These are phyloP conservation scores for Borovskyia barvae DNA, from an alignment of 208 protist genomes.

Conservation along the genomic window DNA sequence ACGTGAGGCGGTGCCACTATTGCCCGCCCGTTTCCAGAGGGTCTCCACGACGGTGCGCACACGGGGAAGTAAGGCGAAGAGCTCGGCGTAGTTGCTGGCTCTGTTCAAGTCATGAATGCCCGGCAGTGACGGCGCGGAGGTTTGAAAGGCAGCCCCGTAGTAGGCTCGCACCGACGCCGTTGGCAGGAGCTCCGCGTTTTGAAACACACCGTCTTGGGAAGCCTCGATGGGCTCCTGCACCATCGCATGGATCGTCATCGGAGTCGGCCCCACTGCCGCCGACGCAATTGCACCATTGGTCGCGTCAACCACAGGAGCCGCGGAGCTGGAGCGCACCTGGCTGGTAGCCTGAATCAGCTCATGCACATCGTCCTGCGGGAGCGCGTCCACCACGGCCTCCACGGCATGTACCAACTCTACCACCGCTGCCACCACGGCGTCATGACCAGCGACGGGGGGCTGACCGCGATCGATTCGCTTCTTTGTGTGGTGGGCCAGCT, in stretches of 20 bases:
- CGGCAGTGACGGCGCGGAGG: constrained; percentile 24
- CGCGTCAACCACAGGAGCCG: not conserved
- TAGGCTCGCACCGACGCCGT: constrained; percentile 29
- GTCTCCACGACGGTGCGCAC: constrained; percentile 23
- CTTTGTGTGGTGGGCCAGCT: constrained; percentile 61
- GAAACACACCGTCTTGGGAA: constrained; percentile 16
- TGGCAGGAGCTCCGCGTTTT: constrained; percentile 45
- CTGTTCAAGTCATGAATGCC: constrained; percentile 23
- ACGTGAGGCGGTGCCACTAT: constrained; percentile 65
- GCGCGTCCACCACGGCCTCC: constrained; percentile 26
- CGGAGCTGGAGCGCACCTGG: constrained; percentile 5
- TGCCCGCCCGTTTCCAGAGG: constrained; percentile 48
- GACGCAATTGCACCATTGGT: not conserved
- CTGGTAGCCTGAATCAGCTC: constrained; percentile 10
- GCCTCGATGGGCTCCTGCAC: constrained; percentile 15
- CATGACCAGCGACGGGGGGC: constrained; percentile 9
- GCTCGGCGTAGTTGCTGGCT: constrained; percentile 22
- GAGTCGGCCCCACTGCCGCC: not conserved
- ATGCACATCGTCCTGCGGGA: constrained; percentile 43
- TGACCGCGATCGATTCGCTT: constrained; percentile 30
- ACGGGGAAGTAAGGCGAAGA: constrained; percentile 24
- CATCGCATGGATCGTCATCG: constrained; percentile 6
- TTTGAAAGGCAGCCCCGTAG: constrained; percentile 36
- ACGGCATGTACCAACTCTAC: constrained; percentile 42
- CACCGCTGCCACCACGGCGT: constrained; percentile 25